Evolutionary conservation across 140 eudicot genomes (phyloP).

Genomic region (Senecio squalidus): DNA sequence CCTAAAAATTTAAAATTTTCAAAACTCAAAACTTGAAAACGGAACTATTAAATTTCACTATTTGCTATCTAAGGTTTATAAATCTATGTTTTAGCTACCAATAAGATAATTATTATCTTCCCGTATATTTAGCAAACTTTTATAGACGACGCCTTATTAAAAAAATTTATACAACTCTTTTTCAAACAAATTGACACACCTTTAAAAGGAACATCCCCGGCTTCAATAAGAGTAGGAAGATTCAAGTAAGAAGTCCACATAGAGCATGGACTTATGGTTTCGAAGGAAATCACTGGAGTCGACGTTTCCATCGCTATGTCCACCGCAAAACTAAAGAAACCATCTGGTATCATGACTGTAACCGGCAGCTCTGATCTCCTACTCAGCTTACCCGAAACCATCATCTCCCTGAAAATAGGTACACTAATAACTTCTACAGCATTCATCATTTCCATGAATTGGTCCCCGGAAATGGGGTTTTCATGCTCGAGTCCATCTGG

Average conservation of each 20-base stretch:
- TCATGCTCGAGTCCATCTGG: constrained; percentile 39
- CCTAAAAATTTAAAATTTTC: too few species aligned
- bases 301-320: constrained; percentile 26
- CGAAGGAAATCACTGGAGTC: constrained; percentile 19
- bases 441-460: constrained; percentile 29
- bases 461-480: constrained; percentile 30
- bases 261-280: constrained; percentile 25
- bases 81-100: too few species aligned
- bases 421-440: constrained; percentile 20
- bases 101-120: too few species aligned
- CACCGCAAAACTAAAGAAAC: constrained; percentile 10
- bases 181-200: constrained; percentile 10
- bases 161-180: not conserved
- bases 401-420: constrained; percentile 31
- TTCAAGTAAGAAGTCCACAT: constrained; percentile 29
- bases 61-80: too few species aligned
- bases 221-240: constrained; percentile 26
- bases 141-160: too few species aligned
- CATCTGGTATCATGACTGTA: constrained; percentile 28
- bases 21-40: too few species aligned
- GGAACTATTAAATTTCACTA: too few species aligned
- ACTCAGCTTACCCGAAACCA: constrained; percentile 22
- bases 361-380: not conserved
- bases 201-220: constrained; percentile 34
- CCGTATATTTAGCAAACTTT: too few species aligned